Base-by-base conservation (phyloP, 768 basidiomycete genomes). In the Leccinum variicolor region DNA sequence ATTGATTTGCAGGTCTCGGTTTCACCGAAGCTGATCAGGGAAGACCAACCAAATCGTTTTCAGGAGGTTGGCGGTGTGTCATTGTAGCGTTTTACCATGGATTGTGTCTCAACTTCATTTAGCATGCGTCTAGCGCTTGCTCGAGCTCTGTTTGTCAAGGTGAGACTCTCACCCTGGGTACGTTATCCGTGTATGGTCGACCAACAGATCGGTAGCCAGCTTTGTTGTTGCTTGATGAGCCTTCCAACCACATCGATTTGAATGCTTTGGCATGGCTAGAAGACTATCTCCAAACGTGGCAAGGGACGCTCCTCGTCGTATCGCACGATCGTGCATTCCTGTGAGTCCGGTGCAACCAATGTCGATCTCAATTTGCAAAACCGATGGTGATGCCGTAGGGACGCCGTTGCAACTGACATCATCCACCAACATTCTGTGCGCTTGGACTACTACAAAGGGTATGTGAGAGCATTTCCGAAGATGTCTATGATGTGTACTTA, bases 301-400 rank as follows among this genome's bases (percentile, higher is more conserved):
- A 85, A 1, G 90, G 92, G 52, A 97, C 94, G 0, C 76, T 98
- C 15, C 85, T 98, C 39, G 94, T 97, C 14, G 94, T 98, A 87
- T 94, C 96, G 53, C 97, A 99, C 80, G 97, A 99, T 73, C 88
- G 97, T 67, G 92, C 94, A 34, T 98, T 98, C 83, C 76, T 98
- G 86, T 90, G 66, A 64, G 84, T 69, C 43, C 34, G 8, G 21
- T 14, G 26, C 19, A 25, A 50, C 14, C 6, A 11, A 26, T 47
- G 10, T 21, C 28, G 5, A 25, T 19, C 15, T 41, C 19, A 5
- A 39, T 41, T 39, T 29, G 6, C 15, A 13, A 13, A 50, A 61
- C 50, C 45, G 10, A 56, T 49, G 50, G 31, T 29, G n/a, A 43
- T 43, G 25, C 23, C 52, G 10, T 33, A 91, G 89, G 54, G 96